Base-by-base conservation (phyloP, 1,139 yeast genomes). In the Pichia sp. region DNA sequence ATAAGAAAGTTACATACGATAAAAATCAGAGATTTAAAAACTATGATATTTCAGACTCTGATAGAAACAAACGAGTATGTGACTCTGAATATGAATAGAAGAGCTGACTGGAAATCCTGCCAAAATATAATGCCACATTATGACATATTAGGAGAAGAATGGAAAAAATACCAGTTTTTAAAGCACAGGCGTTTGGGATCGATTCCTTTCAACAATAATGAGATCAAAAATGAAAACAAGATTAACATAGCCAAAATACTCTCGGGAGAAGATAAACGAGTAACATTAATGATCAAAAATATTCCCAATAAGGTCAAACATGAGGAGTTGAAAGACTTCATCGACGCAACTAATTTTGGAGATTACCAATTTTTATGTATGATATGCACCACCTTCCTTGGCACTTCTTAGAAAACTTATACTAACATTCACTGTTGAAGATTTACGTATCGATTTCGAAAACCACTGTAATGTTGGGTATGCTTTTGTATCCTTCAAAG, bases 351-450 rank as follows among this genome's bases (percentile, higher is more conserved):
- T n/a, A 76, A 74, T 61, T 67, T 68, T 58, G 70, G 75, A 58
- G 75, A 80, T 54, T 81, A 80, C 62, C 83, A 80, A 62, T 81
- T 81, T 67, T 69, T 82, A 56, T 82, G 80, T 71, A 68, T 60
- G 65, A 66, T 58, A 46, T 59, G 11, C 13, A n/a, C 16, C 26
- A 50, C 45, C 30, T 23, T 16, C 11, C n/a, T 32, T 32, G 41
- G 26, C 16, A 23, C 15, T 36, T 26, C 11, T 10, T 13, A 23
- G 30, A 8, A 36, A 15, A 26, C 1, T 36, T 31, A 30, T 57
- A 61, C 61, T 58, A 57, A 60, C 61, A 50, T 45, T 19, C 11
- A 5, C n/a, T 6, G n/a, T 5, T 41, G 10, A 46, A 71, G 74
- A 78, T 60, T 64, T 78, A 55, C 70, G 82, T 54, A 77, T 78